A percentile compares a stretch with the other conserved stretches of the same genome.
Evolutionary conservation across 495 filamentous ascomycete genomes (phyloP).

Genomic region (Tuber umbilicatum): DNA sequence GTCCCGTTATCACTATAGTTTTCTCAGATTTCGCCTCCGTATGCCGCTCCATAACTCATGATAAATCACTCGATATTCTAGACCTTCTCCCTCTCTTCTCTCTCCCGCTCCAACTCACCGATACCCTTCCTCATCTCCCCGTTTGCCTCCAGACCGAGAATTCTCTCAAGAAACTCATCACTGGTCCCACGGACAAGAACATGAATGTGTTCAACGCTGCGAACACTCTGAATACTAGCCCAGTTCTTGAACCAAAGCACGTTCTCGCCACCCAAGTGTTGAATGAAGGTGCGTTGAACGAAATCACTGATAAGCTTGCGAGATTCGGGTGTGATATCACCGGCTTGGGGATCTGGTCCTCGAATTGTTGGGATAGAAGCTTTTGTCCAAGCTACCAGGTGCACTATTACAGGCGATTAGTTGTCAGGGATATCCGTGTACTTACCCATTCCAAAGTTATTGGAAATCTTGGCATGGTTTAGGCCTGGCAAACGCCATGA

Average conservation of each 20-base stretch:
- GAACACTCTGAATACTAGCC: conserved; percentile 79
- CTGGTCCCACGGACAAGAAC: conserved; percentile 37
- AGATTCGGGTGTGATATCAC: conserved; percentile 66
- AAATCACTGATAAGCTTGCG: conserved; percentile 58
- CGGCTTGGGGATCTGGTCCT: conserved; percentile 45
- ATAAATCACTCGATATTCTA: conserved; percentile 23
- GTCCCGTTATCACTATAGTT: neutral
- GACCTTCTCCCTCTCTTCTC: conserved; percentile 1
- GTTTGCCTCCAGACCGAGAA: conserved; percentile 21
- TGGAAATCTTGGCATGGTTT: neutral
- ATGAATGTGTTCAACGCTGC: conserved; percentile 72
- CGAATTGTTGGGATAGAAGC: conserved; percentile 53
- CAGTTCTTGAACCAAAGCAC: conserved; percentile 96
- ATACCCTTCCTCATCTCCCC: conserved; percentile 18
- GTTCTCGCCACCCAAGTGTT: conserved; percentile 53
- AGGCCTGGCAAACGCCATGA: neutral
- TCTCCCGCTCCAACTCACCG: conserved; percentile 30
- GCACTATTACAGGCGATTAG: conserved; percentile 42
- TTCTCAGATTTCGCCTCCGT: neutral
- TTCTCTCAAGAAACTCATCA: conserved; percentile 21
- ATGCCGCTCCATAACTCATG: conserved; percentile 1
- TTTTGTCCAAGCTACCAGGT: conserved; percentile 64
- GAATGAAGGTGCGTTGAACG: conserved; percentile 60
- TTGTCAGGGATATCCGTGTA: neutral
- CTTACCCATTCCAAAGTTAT: neutral